These are phyloP conservation scores for Pseudonitzschia pungens DNA, from an alignment of 108 stramenopile species.

Conservation along the genomic window DNA sequence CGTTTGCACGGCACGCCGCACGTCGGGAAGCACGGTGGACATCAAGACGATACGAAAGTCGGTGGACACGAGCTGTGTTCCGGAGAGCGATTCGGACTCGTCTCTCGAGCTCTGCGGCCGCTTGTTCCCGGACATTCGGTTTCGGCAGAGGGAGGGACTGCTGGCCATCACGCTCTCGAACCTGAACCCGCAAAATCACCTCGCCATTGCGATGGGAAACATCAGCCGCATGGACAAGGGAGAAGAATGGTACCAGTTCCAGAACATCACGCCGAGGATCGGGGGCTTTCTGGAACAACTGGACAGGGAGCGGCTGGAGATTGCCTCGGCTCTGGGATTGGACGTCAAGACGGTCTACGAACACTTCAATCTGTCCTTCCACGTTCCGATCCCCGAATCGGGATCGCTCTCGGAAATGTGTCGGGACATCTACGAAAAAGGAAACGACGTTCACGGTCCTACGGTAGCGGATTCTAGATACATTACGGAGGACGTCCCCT, in stretches of 20 bases:
- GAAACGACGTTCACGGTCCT: slow-evolving; percentile 67
- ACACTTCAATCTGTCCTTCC: slow-evolving; percentile 62
- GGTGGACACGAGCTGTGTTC: slow-evolving; percentile 62
- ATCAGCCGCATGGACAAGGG: slow-evolving; percentile 71
- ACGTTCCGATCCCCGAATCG: slow-evolving; percentile 48
- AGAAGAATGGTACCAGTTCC: slow-evolving; percentile 66
- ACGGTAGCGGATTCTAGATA: slow-evolving; percentile 49
- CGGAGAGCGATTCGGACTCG: slow-evolving; percentile 13
- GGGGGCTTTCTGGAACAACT: slow-evolving; percentile 60
- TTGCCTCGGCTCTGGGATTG: slow-evolving; percentile 49
- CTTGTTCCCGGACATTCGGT: slow-evolving; percentile 46
- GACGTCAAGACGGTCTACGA: slow-evolving; percentile 60
- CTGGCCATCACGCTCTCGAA: slow-evolving; percentile 68
- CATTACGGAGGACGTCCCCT: slow-evolving; percentile 72
- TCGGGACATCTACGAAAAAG: slow-evolving; percentile 55
- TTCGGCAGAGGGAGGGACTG: slow-evolving; percentile 50
- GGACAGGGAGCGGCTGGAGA: slow-evolving; percentile 59
- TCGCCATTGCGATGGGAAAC: slow-evolving; percentile 65
- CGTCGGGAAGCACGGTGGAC: slow-evolving; percentile 44
- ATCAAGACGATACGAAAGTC: slow-evolving; percentile 53
- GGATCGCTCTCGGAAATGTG: slow-evolving; percentile 68
- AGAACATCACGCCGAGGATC: slow-evolving; percentile 59
- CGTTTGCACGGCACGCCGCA: slow-evolving; percentile 55
- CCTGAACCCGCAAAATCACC: slow-evolving; percentile 70
- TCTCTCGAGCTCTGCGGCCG: slow-evolving; percentile 29